Percentiles rank a stretch among this genome's conserved stretches.
Evolutionary conservation across 2,329 filamentous ascomycete genomes (phyloP).

Genomic region (Ceratocystis alfenasii): DNA sequence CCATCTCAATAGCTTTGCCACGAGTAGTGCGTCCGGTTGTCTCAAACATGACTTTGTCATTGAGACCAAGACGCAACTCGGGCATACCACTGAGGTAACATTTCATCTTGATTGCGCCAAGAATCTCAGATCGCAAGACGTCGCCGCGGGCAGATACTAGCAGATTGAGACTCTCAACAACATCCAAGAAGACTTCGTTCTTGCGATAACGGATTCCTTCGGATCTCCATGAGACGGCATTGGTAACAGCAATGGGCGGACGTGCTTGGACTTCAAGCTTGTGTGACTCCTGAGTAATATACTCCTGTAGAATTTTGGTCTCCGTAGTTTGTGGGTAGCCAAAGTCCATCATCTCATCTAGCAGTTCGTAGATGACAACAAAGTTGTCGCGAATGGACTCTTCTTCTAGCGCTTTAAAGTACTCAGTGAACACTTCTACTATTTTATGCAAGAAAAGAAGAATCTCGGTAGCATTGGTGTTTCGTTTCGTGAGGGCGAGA

Average conservation of each 20-base stretch:
- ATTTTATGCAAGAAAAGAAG: conserved; percentile 96
- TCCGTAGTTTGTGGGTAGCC: conserved; percentile 98
- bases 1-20: conserved; percentile 98
- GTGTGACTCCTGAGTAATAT: conserved; percentile 98
- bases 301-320: conserved; percentile 96
- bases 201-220: conserved; percentile 98
- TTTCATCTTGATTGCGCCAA: conserved; percentile 98
- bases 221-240: conserved; percentile 94
- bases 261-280: conserved; percentile 94
- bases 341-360: conserved; percentile 99
- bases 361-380: conserved; percentile 94
- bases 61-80: conserved; percentile 81
- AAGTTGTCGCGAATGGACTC: conserved; percentile 99
- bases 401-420: conserved; percentile 98
- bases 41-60: conserved; percentile 99
- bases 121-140: conserved; percentile 87
- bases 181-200: conserved; percentile 98
- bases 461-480: conserved; percentile 97
- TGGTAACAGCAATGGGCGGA: conserved; percentile 94
- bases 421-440: conserved; percentile 98
- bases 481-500: conserved; percentile 92
- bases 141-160: conserved; percentile 90
- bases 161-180: conserved; percentile 91
- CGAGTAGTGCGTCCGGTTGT: conserved; percentile 86
- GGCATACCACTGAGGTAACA: conserved; percentile 98